Evolutionary conservation across 75 land plant species (phyloP).

Genomic region (Pseudotsuga menziesii): DNA sequence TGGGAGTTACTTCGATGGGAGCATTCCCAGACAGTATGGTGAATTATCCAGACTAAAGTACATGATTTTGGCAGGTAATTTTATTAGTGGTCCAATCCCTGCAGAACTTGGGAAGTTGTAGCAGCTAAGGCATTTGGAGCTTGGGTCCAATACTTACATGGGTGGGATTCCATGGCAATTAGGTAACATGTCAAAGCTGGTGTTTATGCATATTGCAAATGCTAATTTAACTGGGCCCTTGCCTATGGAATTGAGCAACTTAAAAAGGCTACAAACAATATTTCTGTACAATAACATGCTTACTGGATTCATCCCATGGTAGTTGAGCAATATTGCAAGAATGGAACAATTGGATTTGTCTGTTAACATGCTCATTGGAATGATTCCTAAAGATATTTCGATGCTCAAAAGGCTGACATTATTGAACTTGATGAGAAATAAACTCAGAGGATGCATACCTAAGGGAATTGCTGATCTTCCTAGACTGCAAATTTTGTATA

Average conservation of each 20-base stretch:
- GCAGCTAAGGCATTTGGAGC: not conserved
- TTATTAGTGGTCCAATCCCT: slow-evolving; percentile 12
- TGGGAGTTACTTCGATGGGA: slow-evolving; percentile 72
- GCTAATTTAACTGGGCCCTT: slow-evolving; percentile 21
- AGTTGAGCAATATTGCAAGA: slow-evolving; percentile 16
- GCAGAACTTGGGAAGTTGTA: not conserved
- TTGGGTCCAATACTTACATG: not conserved
- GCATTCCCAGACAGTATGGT: slow-evolving; percentile 43
- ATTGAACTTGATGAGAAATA: slow-evolving; percentile 18
- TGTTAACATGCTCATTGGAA: slow-evolving; percentile 19
- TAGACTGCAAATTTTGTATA: slow-evolving; percentile 15
- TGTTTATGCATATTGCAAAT: slow-evolving; percentile 17
- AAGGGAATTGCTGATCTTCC: slow-evolving; percentile 26
- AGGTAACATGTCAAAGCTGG: slow-evolving; percentile 1
- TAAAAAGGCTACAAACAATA: slow-evolving; percentile 10
- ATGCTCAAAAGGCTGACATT: slow-evolving; percentile 17
- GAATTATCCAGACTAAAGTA: slow-evolving; percentile 11
- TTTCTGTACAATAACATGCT: slow-evolving; percentile 21
- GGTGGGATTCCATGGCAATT: not conserved
- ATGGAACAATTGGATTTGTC: slow-evolving; percentile 17
- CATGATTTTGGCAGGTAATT: slow-evolving; percentile 25
- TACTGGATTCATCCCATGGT: slow-evolving; percentile 19
- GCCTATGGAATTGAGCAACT: slow-evolving; percentile 26
- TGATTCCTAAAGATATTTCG: slow-evolving; percentile 18
- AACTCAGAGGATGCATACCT: slow-evolving; percentile 13